These are phyloP conservation scores for Apiospora saccharicola DNA, from an alignment of 2,329 filamentous ascomycete species.

Conservation along the genomic window DNA sequence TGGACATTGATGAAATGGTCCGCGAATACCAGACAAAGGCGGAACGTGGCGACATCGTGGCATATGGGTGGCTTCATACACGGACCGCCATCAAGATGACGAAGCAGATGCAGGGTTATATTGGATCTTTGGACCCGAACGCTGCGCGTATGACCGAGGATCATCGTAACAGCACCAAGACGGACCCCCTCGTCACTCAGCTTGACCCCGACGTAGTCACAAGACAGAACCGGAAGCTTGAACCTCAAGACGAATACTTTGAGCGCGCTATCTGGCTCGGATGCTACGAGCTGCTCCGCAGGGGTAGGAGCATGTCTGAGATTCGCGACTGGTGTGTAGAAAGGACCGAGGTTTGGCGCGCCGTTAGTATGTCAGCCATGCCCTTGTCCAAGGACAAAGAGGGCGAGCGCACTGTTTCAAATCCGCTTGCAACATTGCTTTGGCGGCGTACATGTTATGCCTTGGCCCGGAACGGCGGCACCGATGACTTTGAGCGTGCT, in stretches of 20 bases:
- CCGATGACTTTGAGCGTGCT: slow-evolving; percentile 82
- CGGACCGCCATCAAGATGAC: slow-evolving; percentile 88
- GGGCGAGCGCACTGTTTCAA: slow-evolving; percentile 49
- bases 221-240: slow-evolving; percentile 77
- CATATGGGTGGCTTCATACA: slow-evolving; percentile 92
- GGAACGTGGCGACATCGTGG: slow-evolving; percentile 81
- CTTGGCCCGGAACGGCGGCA: slow-evolving; percentile 71
- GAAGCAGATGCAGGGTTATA: slow-evolving; percentile 78
- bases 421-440: slow-evolving; percentile 61
- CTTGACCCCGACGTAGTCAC: slow-evolving; percentile 91
- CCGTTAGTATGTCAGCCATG: slow-evolving; percentile 79
- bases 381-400: slow-evolving; percentile 61
- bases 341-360: slow-evolving; percentile 88
- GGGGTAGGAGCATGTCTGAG: slow-evolving; percentile 76
- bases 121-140: slow-evolving; percentile 69
- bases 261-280: slow-evolving; percentile 91
- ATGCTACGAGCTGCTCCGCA: slow-evolving; percentile 91
- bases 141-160: slow-evolving; percentile 63
- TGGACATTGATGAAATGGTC: slow-evolving; percentile 78
- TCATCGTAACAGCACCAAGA: slow-evolving; percentile 63
- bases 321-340: slow-evolving; percentile 88
- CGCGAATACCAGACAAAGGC: slow-evolving; percentile 78
- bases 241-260: slow-evolving; percentile 85
- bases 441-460: slow-evolving; percentile 83
- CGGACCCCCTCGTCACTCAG: slow-evolving; percentile 78